These are phyloP conservation scores for Ascosphaera aggregata DNA, from an alignment of 2,329 filamentous ascomycete species.

Conservation along the genomic window DNA sequence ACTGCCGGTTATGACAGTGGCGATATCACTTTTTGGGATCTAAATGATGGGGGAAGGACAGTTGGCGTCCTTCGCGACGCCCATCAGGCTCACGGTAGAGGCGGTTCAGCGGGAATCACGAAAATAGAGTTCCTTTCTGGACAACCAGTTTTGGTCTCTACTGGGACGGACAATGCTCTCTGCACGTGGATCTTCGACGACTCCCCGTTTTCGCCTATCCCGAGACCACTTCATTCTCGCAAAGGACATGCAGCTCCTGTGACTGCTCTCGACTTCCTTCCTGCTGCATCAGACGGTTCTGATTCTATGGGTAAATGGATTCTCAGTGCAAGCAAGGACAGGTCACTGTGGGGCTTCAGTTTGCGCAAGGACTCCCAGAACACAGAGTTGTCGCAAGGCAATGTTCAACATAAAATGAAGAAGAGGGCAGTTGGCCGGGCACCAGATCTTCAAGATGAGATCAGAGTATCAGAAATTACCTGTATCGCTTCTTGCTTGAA, in stretches of 20 bases:
- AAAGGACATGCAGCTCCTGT: conserved; percentile 78
- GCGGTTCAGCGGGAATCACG: conserved; percentile 51
- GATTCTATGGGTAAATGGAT: conserved; percentile 86
- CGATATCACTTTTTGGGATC: conserved; percentile 88
- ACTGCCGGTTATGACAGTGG: conserved; percentile 58
- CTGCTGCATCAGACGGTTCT: conserved; percentile 68
- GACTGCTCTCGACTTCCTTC: conserved; percentile 61
- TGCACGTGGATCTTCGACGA: conserved; percentile 96
- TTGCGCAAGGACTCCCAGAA: conserved; percentile 85
- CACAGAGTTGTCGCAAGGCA: conserved; percentile 77
- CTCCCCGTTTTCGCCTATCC: conserved; percentile 66
- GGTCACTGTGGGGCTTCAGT: conserved; percentile 93
- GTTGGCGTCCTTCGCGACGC: conserved; percentile 72
- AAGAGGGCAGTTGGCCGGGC: conserved; percentile 25
- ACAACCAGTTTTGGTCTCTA: conserved; percentile 74
- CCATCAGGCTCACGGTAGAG: conserved; percentile 37
- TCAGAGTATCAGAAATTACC: conserved; percentile 82
- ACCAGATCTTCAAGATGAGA: conserved; percentile 13
- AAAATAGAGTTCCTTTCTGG: conserved; percentile 74
- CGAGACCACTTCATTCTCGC: conserved; percentile 61
- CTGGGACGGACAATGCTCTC: conserved; percentile 77
- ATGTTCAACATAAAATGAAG: conserved; percentile 68
- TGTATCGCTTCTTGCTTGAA: conserved; percentile 82
- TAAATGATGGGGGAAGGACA: conserved; percentile 70
- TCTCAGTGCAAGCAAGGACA: conserved; percentile 67